phyloP scores from a whole-genome alignment of 2,329 filamentous ascomycete genomes.

The Whalleya microplaca region DNA sequence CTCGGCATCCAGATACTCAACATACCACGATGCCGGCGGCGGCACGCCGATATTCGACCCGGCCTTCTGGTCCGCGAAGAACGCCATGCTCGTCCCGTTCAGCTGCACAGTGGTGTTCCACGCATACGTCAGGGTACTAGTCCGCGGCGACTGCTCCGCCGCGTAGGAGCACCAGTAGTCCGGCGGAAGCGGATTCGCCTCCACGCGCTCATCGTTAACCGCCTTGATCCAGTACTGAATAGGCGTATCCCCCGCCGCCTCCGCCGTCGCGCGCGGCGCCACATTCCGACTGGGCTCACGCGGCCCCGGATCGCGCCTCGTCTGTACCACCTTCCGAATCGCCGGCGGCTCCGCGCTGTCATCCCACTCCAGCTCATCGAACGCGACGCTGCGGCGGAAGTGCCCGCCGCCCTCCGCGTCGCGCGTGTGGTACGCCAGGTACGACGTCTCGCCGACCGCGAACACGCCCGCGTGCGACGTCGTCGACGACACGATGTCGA shows the following conservation, averaged over 20 bases:
- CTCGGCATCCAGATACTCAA: conserved; percentile 29
- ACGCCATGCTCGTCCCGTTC: conserved; percentile 36
- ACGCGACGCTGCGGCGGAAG: conserved; percentile 42
- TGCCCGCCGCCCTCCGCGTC: conserved; percentile 40
- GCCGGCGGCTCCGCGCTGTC: conserved; percentile 33
- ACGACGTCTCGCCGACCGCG: conserved; percentile 35
- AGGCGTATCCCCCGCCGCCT: conserved; percentile 34
- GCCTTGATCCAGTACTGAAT: conserved; percentile 44
- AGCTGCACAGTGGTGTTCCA: conserved; percentile 37
- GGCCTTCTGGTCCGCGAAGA: conserved; percentile 37
- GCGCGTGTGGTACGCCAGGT: conserved; percentile 42
- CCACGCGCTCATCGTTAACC: conserved; percentile 39
- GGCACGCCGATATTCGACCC: conserved; percentile 37
- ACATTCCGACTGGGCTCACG: conserved; percentile 39
- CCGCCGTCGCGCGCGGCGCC: conserved; percentile 32
- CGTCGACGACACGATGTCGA: conserved; percentile 42
- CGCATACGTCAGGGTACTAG: conserved; percentile 37
- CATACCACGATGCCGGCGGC: conserved; percentile 34
- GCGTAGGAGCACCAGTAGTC: conserved; percentile 44
- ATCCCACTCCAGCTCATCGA: conserved; percentile 40
- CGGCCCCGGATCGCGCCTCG: conserved; percentile 29
- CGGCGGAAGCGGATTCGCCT: conserved; percentile 39
- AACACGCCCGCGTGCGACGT: conserved; percentile 43
- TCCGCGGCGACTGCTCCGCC: conserved; percentile 35
- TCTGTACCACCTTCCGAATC: conserved; percentile 38